A percentile compares a stretch with the other conserved stretches of the same genome.
Evolutionary conservation across 768 basidiomycete species (phyloP).

Genomic region (Collybiopsis confluens): DNA sequence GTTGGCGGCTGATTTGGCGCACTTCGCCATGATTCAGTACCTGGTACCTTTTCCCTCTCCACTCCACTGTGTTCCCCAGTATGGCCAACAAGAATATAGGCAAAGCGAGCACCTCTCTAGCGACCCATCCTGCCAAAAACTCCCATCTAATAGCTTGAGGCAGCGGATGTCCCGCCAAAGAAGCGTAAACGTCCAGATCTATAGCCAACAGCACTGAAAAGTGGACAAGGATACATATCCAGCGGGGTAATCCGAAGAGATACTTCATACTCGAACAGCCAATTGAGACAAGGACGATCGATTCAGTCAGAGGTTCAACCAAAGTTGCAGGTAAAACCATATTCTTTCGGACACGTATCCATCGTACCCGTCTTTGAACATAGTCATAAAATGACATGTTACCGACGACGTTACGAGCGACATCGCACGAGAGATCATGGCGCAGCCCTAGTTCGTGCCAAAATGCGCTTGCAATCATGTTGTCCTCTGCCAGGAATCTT

Average conservation of each 20-base stretch:
- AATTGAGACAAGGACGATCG: conserved; percentile 64
- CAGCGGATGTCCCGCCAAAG: conserved; percentile 66
- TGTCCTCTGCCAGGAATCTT: conserved; percentile 93
- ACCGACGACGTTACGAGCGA: conserved; percentile 85
- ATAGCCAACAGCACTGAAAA: conserved; percentile 68
- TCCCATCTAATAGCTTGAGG: conserved; percentile 41
- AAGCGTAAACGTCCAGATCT: conserved; percentile 79
- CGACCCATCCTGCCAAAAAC: conserved; percentile 76
- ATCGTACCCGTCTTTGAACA: conserved; percentile 84
- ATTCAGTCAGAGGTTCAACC: conserved; percentile 91
- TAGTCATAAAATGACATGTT: conserved; percentile 85
- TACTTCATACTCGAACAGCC: conserved; percentile 50
- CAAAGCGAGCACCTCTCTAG: conserved; percentile 77
- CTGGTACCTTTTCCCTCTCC: conserved; percentile 81
- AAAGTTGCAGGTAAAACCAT: conserved; percentile 88
- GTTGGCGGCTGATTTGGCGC: conserved; percentile 21
- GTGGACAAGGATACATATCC: conserved; percentile 56
- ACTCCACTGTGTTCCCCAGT: conserved; percentile 74
- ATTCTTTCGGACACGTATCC: conserved; percentile 94
- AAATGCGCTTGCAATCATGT: conserved; percentile 88
- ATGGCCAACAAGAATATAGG: conserved; percentile 88
- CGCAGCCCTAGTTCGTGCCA: conserved; percentile 91
- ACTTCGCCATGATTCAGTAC: conserved; percentile 75
- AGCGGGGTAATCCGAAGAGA: conserved; percentile 46
- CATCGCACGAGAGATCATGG: conserved; percentile 88